Conservation (phyloP, 108 stramenopile genomes). For the Aurantiochytrium sp. region DNA sequence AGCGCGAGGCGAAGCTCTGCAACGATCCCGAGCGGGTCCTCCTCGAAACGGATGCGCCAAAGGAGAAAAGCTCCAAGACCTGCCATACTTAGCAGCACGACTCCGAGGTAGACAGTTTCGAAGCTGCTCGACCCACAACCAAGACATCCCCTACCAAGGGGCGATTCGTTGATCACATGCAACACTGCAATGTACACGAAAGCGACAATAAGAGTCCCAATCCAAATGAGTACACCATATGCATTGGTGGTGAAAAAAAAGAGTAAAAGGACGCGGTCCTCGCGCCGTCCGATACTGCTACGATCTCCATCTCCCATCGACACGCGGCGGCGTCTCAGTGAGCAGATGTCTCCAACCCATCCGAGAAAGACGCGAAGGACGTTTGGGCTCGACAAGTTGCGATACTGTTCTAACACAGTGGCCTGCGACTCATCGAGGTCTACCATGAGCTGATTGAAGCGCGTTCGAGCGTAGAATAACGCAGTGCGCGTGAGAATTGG, state of each 20-base stretch:
- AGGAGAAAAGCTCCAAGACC: neutral
- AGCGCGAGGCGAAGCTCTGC: neutral
- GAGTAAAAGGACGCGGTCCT: neutral
- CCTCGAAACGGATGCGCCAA: neutral
- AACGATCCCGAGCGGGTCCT: neutral
- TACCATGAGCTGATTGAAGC: neutral
- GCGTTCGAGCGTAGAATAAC: neutral
- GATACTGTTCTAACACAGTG: neutral
- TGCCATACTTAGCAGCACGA: neutral
- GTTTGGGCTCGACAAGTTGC: neutral
- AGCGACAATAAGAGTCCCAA: neutral
- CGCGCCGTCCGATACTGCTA: neutral
- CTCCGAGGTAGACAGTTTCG: neutral
- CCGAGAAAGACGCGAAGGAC: neutral
- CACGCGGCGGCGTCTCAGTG: neutral
- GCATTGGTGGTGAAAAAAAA: neutral
- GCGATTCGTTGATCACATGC: neutral
- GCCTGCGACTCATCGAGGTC: neutral
- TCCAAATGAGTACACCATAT: neutral
- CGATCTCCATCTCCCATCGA: neutral
- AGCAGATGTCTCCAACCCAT: neutral
- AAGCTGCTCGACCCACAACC: neutral
- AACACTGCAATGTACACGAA: neutral
- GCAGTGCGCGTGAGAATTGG: neutral
- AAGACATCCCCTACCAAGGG: neutral